These are phyloP conservation scores for Suillus tomentosus DNA, from an alignment of 768 basidiomycete species.

Conservation along the genomic window DNA sequence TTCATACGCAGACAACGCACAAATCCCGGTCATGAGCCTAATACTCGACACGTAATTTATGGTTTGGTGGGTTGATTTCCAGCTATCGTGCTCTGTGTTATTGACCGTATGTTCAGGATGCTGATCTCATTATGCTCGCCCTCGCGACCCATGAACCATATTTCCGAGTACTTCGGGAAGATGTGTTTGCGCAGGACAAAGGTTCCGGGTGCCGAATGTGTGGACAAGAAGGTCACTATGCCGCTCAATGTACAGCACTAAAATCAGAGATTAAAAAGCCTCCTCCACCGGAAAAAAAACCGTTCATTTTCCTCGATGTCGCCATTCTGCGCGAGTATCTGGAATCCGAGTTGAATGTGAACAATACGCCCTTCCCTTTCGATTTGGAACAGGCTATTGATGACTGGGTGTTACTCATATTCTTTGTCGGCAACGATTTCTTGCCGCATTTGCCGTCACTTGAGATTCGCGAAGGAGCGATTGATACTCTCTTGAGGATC, in stretches of 20 bases:
- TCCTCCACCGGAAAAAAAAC: constrained; percentile 68
- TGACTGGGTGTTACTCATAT: constrained; percentile 99
- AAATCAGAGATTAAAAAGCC: constrained; percentile 66
- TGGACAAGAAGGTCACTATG: constrained; percentile 93
- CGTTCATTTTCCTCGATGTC: constrained; percentile 99
- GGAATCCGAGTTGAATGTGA: constrained; percentile 89
- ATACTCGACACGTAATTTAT: constrained; percentile 96
- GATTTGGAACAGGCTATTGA: constrained; percentile 96
- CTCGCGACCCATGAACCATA: constrained; percentile 98
- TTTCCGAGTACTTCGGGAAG: constrained; percentile 96
- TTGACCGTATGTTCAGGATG: constrained; percentile 62
- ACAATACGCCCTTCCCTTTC: constrained; percentile 80
- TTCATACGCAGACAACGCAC: constrained; percentile 89
- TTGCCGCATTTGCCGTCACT: constrained; percentile 96
- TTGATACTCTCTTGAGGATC: constrained; percentile 93
- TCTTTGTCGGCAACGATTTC: constrained; percentile 99
- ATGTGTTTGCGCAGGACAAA: constrained; percentile 90
- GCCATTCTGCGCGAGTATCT: constrained; percentile 95
- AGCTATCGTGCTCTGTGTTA: constrained; percentile 10
- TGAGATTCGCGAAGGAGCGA: constrained; percentile 99
- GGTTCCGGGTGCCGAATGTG: constrained; percentile 85
- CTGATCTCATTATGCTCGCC: constrained; percentile 98
- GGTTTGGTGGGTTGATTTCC: constrained; percentile 66
- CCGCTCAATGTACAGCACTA: constrained; percentile 88
- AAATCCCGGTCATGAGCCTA: constrained; percentile 90